These are phyloP conservation scores for Paramecium sexaurelia DNA, from an alignment of 73 alveolate species.

Conservation along the genomic window DNA sequence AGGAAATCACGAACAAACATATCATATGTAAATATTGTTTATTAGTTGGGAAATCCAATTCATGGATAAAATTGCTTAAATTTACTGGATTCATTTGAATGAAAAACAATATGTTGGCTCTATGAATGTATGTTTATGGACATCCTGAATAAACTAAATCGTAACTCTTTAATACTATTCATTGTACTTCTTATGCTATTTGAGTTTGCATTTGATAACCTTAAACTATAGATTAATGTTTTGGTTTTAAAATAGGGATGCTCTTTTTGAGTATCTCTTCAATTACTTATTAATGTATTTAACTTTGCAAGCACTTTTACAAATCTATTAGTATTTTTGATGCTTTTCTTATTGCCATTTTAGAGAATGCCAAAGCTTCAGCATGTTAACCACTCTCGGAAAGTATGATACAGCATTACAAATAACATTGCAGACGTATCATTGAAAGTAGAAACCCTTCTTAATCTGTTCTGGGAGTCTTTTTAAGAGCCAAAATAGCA, in stretches of 20 bases:
- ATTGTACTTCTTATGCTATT: not conserved
- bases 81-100: constrained; percentile 29
- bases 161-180: constrained; percentile 27
- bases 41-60: not conserved
- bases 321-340: not conserved
- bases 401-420: constrained; percentile 45
- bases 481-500: constrained; percentile 9
- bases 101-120: constrained; percentile 21
- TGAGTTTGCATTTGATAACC: not conserved
- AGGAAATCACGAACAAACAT: constrained; percentile 39
- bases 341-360: constrained; percentile 6
- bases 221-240: not conserved
- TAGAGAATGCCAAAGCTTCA: constrained; percentile 29
- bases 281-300: not conserved
- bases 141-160: constrained; percentile 11
- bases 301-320: not conserved
- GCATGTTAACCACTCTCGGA: constrained; percentile 44
- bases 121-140: not conserved
- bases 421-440: constrained; percentile 35
- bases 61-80: not conserved
- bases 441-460: not conserved
- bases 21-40: constrained; percentile 10
- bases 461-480: not conserved
- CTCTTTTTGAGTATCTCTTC: constrained; percentile 14
- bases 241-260: constrained; percentile 4